A percentile compares a stretch with the other conserved stretches of the same genome.
These are phyloP conservation scores for Cenchrus purpureus DNA, from an alignment of 176 grass and related monocot species.

Conservation along the genomic window DNA sequence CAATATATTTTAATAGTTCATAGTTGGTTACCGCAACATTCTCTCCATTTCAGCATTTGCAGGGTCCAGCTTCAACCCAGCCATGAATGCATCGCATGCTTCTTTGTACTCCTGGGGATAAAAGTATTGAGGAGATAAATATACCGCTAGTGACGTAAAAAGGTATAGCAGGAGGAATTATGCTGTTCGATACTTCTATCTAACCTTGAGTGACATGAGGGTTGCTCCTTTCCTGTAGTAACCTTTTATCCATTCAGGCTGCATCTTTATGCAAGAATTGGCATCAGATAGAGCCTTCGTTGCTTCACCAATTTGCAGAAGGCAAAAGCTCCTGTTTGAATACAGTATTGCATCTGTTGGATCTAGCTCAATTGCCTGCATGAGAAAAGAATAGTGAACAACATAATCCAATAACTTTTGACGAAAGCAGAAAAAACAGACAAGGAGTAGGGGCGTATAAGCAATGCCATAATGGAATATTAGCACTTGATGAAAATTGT, in stretches of 20 bases:
- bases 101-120: constrained; percentile 14
- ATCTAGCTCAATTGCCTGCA: constrained; percentile 36
- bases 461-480: too few relatives aligned
- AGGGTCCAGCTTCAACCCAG: constrained; percentile 17
- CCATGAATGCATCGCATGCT: constrained; percentile 26
- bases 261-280: neutral
- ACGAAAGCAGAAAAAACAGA: neutral
- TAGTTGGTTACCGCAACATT: constrained; percentile 1
- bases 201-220: constrained; percentile 40
- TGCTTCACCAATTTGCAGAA: constrained; percentile 10
- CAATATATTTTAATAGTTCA: neutral
- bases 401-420: neutral
- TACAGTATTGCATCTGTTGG: constrained; percentile 30
- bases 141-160: neutral
- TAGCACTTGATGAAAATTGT: too few relatives aligned
- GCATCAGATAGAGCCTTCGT: constrained; percentile 37
- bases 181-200: neutral
- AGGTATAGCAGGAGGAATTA: neutral
- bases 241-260: constrained; percentile 40
- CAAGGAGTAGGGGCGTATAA: too few relatives aligned
- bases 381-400: neutral
- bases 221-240: constrained; percentile 39
- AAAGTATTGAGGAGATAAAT: neutral
- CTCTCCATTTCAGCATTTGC: constrained; percentile 19
- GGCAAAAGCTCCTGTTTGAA: constrained; percentile 44